phyloP scores from a whole-genome alignment of 2,329 filamentous ascomycete species.

The Trichophyton equinum region DNA sequence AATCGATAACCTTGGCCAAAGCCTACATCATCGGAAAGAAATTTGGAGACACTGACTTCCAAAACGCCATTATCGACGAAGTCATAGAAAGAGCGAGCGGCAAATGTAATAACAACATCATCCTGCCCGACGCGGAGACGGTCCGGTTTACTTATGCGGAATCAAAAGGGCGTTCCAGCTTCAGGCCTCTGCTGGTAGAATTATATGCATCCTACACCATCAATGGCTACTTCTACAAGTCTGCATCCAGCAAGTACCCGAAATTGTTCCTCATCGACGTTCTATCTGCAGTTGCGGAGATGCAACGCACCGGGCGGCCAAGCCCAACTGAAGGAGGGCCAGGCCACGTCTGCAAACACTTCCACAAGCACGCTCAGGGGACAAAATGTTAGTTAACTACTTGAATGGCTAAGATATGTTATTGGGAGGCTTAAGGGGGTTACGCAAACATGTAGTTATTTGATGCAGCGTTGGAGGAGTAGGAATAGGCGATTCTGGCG shows the following conservation, averaged over 20 bases:
- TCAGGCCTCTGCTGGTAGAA: not conserved
- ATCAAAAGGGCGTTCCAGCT: not conserved
- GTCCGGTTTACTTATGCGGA: not conserved
- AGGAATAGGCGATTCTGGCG: too few relatives aligned
- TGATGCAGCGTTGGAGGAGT: too few relatives aligned
- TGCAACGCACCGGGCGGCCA: not conserved
- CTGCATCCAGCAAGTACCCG: not conserved
- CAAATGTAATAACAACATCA: not conserved
- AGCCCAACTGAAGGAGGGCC: not conserved
- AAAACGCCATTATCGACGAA: not conserved
- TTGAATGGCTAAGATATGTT: not conserved
- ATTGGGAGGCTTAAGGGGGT: not conserved
- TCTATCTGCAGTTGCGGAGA: not conserved
- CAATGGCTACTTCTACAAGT: not conserved
- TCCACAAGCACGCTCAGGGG: not conserved
- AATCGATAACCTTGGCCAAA: not conserved
- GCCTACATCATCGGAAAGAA: not conserved
- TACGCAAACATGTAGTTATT: not conserved
- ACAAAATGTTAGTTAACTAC: not conserved
- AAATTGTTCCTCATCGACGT: not conserved
- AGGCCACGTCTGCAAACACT: not conserved
- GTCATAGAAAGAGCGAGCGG: conserved; percentile 17
- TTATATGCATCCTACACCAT: not conserved
- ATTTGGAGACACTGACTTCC: not conserved
- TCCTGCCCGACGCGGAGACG: not conserved